phyloP scores from a whole-genome alignment of 768 basidiomycete species.

The Suillus decipiens region DNA sequence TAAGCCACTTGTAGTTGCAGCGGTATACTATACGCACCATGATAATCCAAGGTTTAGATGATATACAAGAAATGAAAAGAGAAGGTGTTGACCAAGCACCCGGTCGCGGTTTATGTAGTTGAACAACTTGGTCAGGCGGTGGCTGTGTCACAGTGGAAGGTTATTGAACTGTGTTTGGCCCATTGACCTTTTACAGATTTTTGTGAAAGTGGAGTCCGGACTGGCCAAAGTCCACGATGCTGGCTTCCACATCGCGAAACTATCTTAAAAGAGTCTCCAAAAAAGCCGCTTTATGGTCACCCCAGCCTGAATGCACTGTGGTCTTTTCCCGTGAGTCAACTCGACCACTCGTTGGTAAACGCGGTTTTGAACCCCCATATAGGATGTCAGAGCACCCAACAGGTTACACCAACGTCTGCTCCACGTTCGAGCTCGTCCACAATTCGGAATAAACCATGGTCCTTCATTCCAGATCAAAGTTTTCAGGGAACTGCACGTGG shows the following conservation, averaged over 20 bases:
- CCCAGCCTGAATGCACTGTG: not conserved
- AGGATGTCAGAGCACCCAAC: slow-evolving; percentile 12
- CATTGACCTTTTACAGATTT: slow-evolving; percentile 10
- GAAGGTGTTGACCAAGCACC: slow-evolving; percentile 7
- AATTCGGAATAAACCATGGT: slow-evolving; percentile 29
- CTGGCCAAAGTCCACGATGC: slow-evolving; percentile 19
- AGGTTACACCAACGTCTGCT: not conserved
- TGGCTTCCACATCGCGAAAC: slow-evolving; percentile 24
- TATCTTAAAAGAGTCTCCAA: slow-evolving; percentile 17
- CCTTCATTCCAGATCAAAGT: slow-evolving; percentile 26
- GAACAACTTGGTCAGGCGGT: slow-evolving; percentile 14
- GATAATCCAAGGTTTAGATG: slow-evolving; percentile 21
- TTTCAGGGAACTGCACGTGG: slow-evolving; percentile 26
- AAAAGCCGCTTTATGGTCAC: not conserved
- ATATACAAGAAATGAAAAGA: slow-evolving; percentile 20
- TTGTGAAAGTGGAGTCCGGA: slow-evolving; percentile 1
- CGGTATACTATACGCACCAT: slow-evolving; percentile 23
- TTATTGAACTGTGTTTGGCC: slow-evolving; percentile 16
- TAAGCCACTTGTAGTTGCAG: not conserved
- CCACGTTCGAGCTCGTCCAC: not conserved
- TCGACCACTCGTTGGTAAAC: not conserved
- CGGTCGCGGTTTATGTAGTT: slow-evolving; percentile 8
- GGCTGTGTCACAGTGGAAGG: slow-evolving; percentile 23
- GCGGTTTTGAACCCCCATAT: not conserved
- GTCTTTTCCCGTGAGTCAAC: slow-evolving; percentile 7